Evolutionary conservation across 2,329 filamentous ascomycete species (phyloP).

Genomic region (Colletotrichum tamarilloi): DNA sequence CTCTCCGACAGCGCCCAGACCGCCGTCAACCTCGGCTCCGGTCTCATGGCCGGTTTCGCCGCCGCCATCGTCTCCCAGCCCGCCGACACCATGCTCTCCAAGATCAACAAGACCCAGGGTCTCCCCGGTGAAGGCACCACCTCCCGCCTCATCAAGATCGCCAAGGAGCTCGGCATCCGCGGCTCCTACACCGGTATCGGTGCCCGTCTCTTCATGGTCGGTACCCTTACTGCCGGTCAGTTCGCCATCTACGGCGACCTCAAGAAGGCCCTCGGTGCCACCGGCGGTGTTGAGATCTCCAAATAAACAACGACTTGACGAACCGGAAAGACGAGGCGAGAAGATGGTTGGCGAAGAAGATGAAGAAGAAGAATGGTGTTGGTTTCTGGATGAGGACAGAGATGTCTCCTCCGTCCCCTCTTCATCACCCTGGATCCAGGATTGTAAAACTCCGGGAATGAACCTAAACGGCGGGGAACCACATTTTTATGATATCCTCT

Average conservation of each 20-base stretch:
- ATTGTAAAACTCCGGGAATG: conserved; percentile 16
- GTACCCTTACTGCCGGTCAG: conserved; percentile 81
- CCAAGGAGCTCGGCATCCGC: conserved; percentile 82
- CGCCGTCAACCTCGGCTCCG: conserved; percentile 77
- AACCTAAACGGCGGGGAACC: conserved; percentile 18
- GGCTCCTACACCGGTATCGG: conserved; percentile 86
- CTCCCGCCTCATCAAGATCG: conserved; percentile 87
- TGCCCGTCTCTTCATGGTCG: conserved; percentile 73
- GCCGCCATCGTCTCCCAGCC: conserved; percentile 89
- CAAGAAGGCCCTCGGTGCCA: conserved; percentile 72
- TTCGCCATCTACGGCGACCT: conserved; percentile 87
- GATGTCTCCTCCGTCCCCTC: not conserved
- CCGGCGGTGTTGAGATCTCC: conserved; percentile 79
- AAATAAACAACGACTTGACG: conserved; percentile 48
- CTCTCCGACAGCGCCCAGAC: conserved; percentile 79
- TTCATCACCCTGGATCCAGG: conserved; percentile 11
- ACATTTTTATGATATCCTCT: conserved; percentile 29
- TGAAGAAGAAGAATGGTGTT: conserved; percentile 18
- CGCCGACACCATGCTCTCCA: conserved; percentile 92
- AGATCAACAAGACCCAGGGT: conserved; percentile 97
- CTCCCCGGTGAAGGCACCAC: conserved; percentile 86
- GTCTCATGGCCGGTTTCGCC: conserved; percentile 75
- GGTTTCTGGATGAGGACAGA: conserved; percentile 23
- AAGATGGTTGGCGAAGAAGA: conserved; percentile 15
- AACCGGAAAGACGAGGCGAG: not conserved